Evolutionary conservation across 169 alveolate species (phyloP).

Genomic region (Theileria orientalis): DNA sequence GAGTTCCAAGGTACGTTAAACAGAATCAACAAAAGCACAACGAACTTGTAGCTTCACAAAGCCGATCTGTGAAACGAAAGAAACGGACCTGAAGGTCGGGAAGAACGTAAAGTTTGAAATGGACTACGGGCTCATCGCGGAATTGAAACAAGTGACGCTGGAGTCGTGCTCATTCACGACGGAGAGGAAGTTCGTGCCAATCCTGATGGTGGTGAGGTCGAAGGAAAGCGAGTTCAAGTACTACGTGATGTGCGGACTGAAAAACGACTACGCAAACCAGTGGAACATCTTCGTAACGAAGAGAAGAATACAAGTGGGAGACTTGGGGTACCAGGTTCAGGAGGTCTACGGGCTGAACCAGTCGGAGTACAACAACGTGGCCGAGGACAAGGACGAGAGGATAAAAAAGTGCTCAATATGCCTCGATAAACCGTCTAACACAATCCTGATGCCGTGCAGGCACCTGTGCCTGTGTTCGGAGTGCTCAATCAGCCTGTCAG

Average conservation of each 20-base stretch:
- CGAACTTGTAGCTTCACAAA: slow-evolving; percentile 17
- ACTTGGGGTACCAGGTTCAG: slow-evolving; percentile 53
- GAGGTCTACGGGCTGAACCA: slow-evolving; percentile 60
- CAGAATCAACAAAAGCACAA: neutral
- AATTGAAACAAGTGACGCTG: slow-evolving; percentile 2
- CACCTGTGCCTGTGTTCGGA: slow-evolving; percentile 58
- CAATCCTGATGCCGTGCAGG: slow-evolving; percentile 59
- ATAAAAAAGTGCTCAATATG: slow-evolving; percentile 39
- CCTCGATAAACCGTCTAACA: slow-evolving; percentile 37
- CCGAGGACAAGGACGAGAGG: neutral
- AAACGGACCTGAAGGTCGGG: slow-evolving; percentile 37
- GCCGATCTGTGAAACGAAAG: slow-evolving; percentile 7
- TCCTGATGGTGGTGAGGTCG: slow-evolving; percentile 21
- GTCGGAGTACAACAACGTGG: slow-evolving; percentile 19
- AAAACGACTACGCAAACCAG: neutral
- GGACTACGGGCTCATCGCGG: neutral
- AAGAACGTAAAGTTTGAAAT: slow-evolving; percentile 3
- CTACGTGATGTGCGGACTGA: slow-evolving; percentile 49
- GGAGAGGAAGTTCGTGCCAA: slow-evolving; percentile 41
- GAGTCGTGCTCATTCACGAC: slow-evolving; percentile 31
- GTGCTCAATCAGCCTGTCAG: slow-evolving; percentile 20
- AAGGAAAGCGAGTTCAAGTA: neutral
- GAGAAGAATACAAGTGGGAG: slow-evolving; percentile 46
- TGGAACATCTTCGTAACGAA: slow-evolving; percentile 52
- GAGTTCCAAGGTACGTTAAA: slow-evolving; percentile 41